Evolutionary conservation across 2,329 filamentous ascomycete species (phyloP).

Genomic region (Monosporascus sp.): DNA sequence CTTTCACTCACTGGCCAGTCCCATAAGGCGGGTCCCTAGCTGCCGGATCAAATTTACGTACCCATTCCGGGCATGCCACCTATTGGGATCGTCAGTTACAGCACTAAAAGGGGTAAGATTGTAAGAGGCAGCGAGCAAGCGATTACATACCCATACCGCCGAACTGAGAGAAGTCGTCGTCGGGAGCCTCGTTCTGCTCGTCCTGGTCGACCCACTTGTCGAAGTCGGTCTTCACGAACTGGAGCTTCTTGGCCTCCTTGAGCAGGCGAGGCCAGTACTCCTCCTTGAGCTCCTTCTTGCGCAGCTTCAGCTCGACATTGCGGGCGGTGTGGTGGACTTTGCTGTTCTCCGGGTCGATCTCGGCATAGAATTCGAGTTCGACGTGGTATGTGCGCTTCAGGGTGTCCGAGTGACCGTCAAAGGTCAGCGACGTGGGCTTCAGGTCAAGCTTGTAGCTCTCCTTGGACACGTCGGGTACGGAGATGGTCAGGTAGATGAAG

Average conservation of each 20-base stretch:
- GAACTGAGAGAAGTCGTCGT: conserved; percentile 71
- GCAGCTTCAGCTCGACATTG: conserved; percentile 83
- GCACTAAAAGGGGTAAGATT: neutral
- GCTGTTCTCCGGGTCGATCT: conserved; percentile 81
- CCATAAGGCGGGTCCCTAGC: neutral
- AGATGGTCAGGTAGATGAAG: conserved; percentile 89
- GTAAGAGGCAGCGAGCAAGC: neutral
- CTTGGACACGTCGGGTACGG: conserved; percentile 76
- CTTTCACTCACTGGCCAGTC: neutral
- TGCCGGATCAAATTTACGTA: conserved; percentile 25
- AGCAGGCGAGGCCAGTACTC: conserved; percentile 95
- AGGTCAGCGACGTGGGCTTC: conserved; percentile 69
- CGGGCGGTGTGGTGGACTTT: conserved; percentile 85
- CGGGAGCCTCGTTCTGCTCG: conserved; percentile 85
- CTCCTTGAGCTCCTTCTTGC: conserved; percentile 94
- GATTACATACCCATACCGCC: conserved; percentile 56
- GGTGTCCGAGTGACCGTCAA: conserved; percentile 75
- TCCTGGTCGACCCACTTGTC: conserved; percentile 99
- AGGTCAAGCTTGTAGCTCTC: conserved; percentile 77
- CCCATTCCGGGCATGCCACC: conserved; percentile 34
- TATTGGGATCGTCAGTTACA: conserved; percentile 26
- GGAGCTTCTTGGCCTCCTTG: conserved; percentile 83
- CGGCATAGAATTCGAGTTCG: conserved; percentile 79
- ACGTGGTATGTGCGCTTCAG: conserved; percentile 86
- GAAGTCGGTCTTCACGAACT: conserved; percentile 98